phyloP scores from a whole-genome alignment of 352 stramenopile species.

The Phytopythium sindhum region DNA sequence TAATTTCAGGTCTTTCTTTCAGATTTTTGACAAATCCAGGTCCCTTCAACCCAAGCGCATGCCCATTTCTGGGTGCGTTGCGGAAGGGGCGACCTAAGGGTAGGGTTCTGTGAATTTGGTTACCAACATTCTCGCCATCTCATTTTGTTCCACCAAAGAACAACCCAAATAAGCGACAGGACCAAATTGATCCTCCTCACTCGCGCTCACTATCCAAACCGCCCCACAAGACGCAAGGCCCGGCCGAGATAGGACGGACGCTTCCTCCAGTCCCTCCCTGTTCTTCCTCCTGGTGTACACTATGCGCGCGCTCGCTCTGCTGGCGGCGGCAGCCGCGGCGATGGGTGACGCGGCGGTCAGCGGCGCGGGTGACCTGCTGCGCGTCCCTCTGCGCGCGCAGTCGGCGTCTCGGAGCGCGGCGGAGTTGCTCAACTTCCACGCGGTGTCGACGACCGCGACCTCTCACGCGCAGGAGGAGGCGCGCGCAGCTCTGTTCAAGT shows the following conservation, averaged over 20 bases:
- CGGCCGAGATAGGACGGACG: neutral
- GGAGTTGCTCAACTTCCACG: constrained; percentile 40
- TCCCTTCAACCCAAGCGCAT: neutral
- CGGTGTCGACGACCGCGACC: neutral
- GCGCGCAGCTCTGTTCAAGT: neutral
- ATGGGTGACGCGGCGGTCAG: neutral
- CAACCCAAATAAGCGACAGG: too few species aligned
- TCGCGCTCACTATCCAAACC: constrained; percentile 1
- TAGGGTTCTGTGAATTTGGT: neutral
- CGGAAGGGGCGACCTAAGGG: too few species aligned
- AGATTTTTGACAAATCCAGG: neutral
- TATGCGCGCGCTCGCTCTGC: constrained; percentile 5
- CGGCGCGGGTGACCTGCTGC: constrained; percentile 20
- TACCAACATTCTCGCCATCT: neutral
- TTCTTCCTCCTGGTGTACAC: neutral
- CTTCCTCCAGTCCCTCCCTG: neutral
- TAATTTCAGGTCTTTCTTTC: neutral
- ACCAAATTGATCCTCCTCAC: neutral
- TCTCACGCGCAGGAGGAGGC: neutral
- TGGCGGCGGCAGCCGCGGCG: constrained; percentile 7
- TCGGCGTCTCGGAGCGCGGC: constrained; percentile 21
- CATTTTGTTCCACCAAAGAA: neutral
- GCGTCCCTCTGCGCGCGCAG: constrained; percentile 35
- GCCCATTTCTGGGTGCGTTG: neutral
- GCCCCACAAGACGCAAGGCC: neutral